Base-by-base conservation (phyloP, 2,329 filamentous ascomycete genomes). In the Verticillium zaregamsianum region DNA sequence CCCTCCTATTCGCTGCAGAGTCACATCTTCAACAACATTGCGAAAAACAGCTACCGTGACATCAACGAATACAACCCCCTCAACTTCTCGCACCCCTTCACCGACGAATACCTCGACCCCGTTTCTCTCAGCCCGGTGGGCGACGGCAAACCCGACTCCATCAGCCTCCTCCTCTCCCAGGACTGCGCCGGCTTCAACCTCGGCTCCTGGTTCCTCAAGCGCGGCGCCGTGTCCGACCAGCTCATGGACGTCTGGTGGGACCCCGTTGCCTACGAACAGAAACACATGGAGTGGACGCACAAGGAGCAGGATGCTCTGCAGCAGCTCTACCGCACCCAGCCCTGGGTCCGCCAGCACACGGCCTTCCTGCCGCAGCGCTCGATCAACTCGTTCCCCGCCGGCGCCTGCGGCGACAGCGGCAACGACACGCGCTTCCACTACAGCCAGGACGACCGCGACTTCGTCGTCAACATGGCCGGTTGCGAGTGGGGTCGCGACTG, bases 201-300 rank as follows among this genome's bases (percentile, higher is more conserved):
- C 14, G 95, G 95, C 20, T 97, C 93, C 17, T 99, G 99, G 81
- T 95, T 99, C 74, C 79, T 97, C 55, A 87, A 88, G 58, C 88
- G 95, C 64, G 92, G 91, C 70, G 81, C 87, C 31, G 99, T 93
- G 92, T 92, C 93, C 0, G 94, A 98, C 70, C 89, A 92, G 5
- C 79, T 99, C 20, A 85, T 99, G 39, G 95, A 99, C 71, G 85
- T 97, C 59, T 99, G 95, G 95, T 99, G 95, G 95, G 95, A 99
- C 71, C 95, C 95, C 0, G 93, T 98, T 33, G 87, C 90, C 62
- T 99, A 99, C 75, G 95, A 99, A 77, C 95, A 99, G 77, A 96
- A 93, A 73, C 95, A 99, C 75, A 97, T 97, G 93, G 86, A 95
- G 65, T 99, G 95, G 95, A 93, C 95, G 71, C 95, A 99, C 81